Evolutionary conservation across 2,329 filamentous ascomycete genomes (phyloP).

Genomic region (Colletotrichum liriopes): DNA sequence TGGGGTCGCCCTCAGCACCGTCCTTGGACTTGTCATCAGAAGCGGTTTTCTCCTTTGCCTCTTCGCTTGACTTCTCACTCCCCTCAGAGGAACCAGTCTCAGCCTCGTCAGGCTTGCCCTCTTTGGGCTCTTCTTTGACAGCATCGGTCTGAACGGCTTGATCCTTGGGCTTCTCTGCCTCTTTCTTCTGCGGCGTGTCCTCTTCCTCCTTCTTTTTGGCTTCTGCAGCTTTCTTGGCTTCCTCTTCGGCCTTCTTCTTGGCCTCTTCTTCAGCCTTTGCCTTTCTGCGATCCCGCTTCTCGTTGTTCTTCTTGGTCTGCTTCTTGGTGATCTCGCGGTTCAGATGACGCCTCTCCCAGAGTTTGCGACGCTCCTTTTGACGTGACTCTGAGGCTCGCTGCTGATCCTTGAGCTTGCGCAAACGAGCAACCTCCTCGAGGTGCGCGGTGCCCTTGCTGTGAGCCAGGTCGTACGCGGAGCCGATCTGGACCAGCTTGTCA

Average conservation of each 20-base stretch:
- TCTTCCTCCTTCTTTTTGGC: conserved; percentile 48
- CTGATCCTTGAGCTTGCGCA: conserved; percentile 65
- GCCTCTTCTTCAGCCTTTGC: conserved; percentile 42
- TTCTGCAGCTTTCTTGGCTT: conserved; percentile 48
- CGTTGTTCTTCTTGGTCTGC: conserved; percentile 57
- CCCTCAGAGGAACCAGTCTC: background rate
- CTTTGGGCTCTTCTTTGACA: conserved; percentile 13
- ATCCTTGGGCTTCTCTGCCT: conserved; percentile 30
- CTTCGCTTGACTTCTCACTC: background rate
- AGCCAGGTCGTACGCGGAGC: conserved; percentile 72
- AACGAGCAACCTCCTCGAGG: conserved; percentile 65
- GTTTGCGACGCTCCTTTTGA: conserved; percentile 61
- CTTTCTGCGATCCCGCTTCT: conserved; percentile 52
- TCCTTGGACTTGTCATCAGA: conserved; percentile 18
- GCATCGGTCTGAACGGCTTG: conserved; percentile 40
- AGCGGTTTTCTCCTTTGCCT: background rate
- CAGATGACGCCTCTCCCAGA: conserved; percentile 66
- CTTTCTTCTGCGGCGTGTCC: conserved; percentile 50
- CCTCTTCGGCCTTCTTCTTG: conserved; percentile 40
- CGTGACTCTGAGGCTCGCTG: conserved; percentile 65
- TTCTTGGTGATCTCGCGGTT: conserved; percentile 59
- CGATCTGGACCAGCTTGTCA: conserved; percentile 72
- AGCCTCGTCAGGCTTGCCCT: background rate
- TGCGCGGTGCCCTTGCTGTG: conserved; percentile 71
- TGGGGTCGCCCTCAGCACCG: background rate